Conservation (phyloP, 495 filamentous ascomycete genomes). For the Aspergillus heteromorphus region DNA sequence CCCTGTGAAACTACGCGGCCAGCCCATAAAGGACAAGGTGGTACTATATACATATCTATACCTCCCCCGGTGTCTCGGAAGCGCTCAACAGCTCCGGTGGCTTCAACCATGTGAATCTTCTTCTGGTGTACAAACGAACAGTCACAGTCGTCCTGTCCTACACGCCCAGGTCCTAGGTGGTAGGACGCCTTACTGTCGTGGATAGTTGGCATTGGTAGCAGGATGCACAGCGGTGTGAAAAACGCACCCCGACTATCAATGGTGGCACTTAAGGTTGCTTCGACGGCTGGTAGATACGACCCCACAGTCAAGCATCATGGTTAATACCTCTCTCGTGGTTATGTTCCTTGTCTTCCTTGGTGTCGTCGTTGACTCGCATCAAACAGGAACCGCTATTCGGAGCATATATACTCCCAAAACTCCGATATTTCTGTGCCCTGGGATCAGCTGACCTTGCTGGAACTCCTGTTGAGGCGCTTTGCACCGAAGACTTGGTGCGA, state of each 20-base stretch:
- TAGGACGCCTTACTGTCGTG: background rate
- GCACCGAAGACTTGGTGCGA: background rate
- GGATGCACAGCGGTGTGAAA: background rate
- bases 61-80: background rate
- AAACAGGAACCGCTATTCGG: too few relatives aligned
- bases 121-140: background rate
- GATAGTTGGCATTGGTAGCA: background rate
- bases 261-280: background rate
- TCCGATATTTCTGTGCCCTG: background rate
- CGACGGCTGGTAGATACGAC: too few relatives aligned
- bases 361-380: too few relatives aligned
- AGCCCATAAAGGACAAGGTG: background rate
- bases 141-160: background rate
- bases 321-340: too few relatives aligned
- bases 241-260: too few relatives aligned
- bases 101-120: background rate
- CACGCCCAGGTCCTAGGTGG: background rate
- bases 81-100: background rate
- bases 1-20: background rate
- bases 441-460: too few relatives aligned
- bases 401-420: too few relatives aligned
- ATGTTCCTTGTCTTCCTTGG: too few relatives aligned
- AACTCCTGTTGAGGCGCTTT: too few relatives aligned
- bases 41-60: background rate
- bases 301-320: too few relatives aligned